phyloP scores from a whole-genome alignment of 2,329 filamentous ascomycete species.

The Massarina eburnea region DNA sequence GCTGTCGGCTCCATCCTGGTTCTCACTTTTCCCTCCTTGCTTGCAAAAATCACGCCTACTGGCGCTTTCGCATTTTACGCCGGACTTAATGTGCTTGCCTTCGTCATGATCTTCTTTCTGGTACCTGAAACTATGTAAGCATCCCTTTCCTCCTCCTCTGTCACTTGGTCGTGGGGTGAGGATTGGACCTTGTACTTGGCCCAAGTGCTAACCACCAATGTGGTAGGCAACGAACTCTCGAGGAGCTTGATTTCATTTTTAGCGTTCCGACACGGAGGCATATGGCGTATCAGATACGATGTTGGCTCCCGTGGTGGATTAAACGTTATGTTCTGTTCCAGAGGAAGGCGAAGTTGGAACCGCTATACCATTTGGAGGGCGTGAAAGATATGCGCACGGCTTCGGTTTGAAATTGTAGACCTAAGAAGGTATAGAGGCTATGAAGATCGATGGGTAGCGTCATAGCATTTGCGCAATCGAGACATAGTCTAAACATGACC shows the following conservation, averaged over 20 bases:
- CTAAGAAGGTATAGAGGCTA: background rate
- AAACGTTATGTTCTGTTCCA: conserved; percentile 40
- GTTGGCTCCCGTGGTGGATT: conserved; percentile 50
- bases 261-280: conserved; percentile 44
- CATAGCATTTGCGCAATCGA: too few species aligned
- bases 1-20: conserved; percentile 31
- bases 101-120: conserved; percentile 33
- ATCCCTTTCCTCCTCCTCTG: background rate
- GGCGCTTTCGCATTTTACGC: conserved; percentile 46
- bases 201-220: background rate
- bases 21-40: conserved; percentile 43
- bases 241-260: conserved; percentile 40
- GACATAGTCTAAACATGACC: too few species aligned
- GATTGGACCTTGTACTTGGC: background rate
- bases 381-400: conserved; percentile 1
- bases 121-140: conserved; percentile 30
- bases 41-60: conserved; percentile 36
- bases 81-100: conserved; percentile 30
- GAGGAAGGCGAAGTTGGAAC: conserved; percentile 1
- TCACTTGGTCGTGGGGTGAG: background rate
- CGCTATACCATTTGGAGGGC: conserved; percentile 5
- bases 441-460: background rate
- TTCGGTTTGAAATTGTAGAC: background rate
- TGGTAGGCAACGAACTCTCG: conserved; percentile 27
- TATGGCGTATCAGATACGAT: conserved; percentile 40